Conservation (phyloP, 2,329 filamentous ascomycete genomes). For the Diplodia seriata region DNA sequence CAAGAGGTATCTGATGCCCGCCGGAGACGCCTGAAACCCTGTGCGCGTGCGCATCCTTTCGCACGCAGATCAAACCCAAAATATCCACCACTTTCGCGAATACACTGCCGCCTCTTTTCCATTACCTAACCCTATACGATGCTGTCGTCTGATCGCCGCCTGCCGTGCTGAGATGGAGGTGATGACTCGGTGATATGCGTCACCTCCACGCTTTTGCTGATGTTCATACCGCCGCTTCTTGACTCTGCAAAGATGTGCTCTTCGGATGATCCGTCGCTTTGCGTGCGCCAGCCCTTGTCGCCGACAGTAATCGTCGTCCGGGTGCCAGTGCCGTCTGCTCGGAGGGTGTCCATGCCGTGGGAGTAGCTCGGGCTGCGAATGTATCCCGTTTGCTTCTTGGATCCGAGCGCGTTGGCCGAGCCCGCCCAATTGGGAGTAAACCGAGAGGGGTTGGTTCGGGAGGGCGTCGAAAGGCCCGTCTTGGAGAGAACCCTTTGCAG, state of each 20-base stretch:
- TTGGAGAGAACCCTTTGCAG: slow-evolving; percentile 45
- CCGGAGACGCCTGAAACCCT: slow-evolving; percentile 27
- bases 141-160: slow-evolving; percentile 20
- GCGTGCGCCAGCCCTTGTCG: slow-evolving; percentile 21
- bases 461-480: slow-evolving; percentile 37
- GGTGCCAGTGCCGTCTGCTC: slow-evolving; percentile 30
- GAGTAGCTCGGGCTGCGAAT: slow-evolving; percentile 32
- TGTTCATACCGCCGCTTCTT: slow-evolving; percentile 10
- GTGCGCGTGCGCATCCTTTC: neutral
- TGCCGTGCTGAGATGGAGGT: neutral
- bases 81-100: neutral
- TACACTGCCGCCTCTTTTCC: neutral
- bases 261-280: slow-evolving; percentile 20
- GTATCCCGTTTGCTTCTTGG: slow-evolving; percentile 33
- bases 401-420: slow-evolving; percentile 22
- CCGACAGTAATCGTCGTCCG: slow-evolving; percentile 31
- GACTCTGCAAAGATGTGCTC: slow-evolving; percentile 12
- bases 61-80: slow-evolving; percentile 19
- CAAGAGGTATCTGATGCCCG: slow-evolving; percentile 22
- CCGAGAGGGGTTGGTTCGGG: slow-evolving; percentile 27
- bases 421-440: slow-evolving; percentile 26
- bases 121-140: slow-evolving; percentile 14
- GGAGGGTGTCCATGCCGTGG: slow-evolving; percentile 30
- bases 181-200: slow-evolving; percentile 26
- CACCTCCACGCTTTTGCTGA: slow-evolving; percentile 32